phyloP scores from a whole-genome alignment of 2,329 filamentous ascomycete genomes.

The Aspergillus floridensis region DNA sequence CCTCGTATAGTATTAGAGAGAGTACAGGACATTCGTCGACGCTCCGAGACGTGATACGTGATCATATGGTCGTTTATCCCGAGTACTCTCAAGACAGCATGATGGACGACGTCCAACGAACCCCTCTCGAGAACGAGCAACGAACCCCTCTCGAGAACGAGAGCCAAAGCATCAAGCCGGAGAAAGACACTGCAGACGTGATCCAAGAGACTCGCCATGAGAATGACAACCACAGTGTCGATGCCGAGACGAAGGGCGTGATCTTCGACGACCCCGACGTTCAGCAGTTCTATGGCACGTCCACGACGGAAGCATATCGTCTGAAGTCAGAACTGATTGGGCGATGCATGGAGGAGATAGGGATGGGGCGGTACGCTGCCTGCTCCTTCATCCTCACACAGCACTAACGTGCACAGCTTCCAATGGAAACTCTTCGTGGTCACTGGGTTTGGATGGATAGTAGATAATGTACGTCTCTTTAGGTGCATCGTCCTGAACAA shows the following conservation, averaged over 20 bases:
- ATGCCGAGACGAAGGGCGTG: slow-evolving; percentile 16
- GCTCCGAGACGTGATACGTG: no score
- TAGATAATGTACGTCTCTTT: slow-evolving; percentile 52
- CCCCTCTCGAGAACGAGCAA: no score
- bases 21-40: no score
- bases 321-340: slow-evolving; percentile 32
- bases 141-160: no score
- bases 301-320: slow-evolving; percentile 31
- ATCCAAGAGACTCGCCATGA: no score
- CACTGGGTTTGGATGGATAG: slow-evolving; percentile 68
- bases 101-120: no score
- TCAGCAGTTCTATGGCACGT: slow-evolving; percentile 40
- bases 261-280: slow-evolving; percentile 29
- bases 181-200: no score
- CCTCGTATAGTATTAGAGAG: neutral
- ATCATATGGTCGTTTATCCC: no score
- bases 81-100: no score
- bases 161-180: no score
- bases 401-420: slow-evolving; percentile 18
- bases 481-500: neutral
- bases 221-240: slow-evolving; percentile 1
- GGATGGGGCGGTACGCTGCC: slow-evolving; percentile 30
- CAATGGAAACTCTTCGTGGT: slow-evolving; percentile 65
- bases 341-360: slow-evolving; percentile 27
- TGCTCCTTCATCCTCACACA: neutral